These are phyloP conservation scores for Ceratocystiopsis brevicomis DNA, from an alignment of 2,329 filamentous ascomycete species.

Conservation along the genomic window DNA sequence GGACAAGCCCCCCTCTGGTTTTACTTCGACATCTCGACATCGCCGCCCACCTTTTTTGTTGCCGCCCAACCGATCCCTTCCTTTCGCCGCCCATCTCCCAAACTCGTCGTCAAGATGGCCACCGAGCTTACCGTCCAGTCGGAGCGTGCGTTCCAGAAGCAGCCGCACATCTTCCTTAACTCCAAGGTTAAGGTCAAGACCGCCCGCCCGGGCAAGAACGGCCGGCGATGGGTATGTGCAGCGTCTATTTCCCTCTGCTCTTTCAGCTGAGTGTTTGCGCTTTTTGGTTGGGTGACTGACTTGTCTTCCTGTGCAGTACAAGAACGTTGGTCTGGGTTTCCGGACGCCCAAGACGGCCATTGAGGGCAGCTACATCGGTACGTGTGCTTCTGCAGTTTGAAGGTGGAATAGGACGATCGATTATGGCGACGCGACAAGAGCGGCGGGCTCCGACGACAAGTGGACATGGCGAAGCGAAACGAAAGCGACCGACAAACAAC, in stretches of 20 bases:
- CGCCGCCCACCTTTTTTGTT: not conserved
- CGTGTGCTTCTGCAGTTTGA: constrained; percentile 22
- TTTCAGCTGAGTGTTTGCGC: too few species aligned
- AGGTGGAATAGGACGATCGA: not conserved
- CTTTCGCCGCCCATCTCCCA: not conserved
- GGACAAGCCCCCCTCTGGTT: constrained; percentile 1
- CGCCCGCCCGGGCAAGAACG: constrained; percentile 73
- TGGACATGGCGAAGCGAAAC: not conserved
- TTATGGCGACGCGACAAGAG: too few species aligned
- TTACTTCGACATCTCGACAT: too few species aligned
- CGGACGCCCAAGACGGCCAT: constrained; percentile 96
- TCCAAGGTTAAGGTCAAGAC: constrained; percentile 79
- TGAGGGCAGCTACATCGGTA: constrained; percentile 98
- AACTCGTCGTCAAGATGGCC: constrained; percentile 43
- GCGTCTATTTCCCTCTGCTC: not conserved
- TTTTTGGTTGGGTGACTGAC: too few species aligned
- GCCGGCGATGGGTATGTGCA: constrained; percentile 45
- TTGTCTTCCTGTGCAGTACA: constrained; percentile 39
- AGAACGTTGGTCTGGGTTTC: constrained; percentile 99
- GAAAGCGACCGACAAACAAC: not conserved
- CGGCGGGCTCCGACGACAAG: not conserved
- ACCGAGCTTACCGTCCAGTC: constrained; percentile 99
- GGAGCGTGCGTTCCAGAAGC: constrained; percentile 99
- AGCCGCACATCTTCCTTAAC: constrained; percentile 99
- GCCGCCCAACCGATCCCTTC: constrained; percentile 1